Evolutionary conservation across 169 alveolate species (phyloP).

Genomic region (Fabrea salina): DNA sequence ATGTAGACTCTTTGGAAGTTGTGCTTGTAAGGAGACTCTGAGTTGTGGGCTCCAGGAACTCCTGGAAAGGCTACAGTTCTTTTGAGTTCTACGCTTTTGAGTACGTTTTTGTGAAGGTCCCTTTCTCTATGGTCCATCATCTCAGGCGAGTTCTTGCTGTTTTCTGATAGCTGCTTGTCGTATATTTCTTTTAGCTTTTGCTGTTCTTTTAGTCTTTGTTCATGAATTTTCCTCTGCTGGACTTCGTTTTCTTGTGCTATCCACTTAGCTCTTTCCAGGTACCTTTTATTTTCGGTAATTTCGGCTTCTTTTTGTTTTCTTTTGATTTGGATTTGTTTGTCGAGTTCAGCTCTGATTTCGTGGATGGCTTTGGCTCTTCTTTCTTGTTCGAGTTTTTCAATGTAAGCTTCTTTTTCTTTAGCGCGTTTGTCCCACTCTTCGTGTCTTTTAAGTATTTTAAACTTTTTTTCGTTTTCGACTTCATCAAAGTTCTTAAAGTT

Average conservation of each 20-base stretch:
- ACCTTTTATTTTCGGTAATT: not conserved
- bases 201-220: not conserved
- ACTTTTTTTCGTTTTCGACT: not conserved
- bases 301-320: not conserved
- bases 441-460: not conserved
- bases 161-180: not conserved
- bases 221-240: not conserved
- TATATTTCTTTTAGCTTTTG: not conserved
- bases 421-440: not conserved
- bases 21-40: constrained; percentile 6
- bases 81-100: not conserved
- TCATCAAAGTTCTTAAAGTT: not conserved
- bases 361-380: not conserved
- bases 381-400: not conserved
- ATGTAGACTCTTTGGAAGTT: not conserved
- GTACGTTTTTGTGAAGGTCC: not conserved
- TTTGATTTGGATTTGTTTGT: not conserved
- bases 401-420: not conserved
- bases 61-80: constrained; percentile 19
- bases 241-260: not conserved
- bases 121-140: constrained; percentile 1
- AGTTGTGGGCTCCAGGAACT: constrained; percentile 8
- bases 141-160: not conserved
- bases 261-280: not conserved
- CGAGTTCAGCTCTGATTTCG: not conserved